phyloP scores from a whole-genome alignment of 2,329 filamentous ascomycete genomes.

The Penicillium palitans region DNA sequence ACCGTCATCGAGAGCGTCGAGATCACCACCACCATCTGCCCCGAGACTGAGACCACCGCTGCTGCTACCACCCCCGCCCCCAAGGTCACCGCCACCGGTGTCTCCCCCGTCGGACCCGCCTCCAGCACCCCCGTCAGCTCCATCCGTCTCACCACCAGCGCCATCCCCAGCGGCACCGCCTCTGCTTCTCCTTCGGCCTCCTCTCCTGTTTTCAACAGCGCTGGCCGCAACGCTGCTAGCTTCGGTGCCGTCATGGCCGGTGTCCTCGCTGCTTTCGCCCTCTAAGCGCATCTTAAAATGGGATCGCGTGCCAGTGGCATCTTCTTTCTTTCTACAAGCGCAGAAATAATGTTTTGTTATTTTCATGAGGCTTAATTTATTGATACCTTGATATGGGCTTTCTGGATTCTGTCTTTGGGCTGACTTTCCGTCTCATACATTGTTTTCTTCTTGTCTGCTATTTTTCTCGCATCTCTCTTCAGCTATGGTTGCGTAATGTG shows the following conservation, averaged over 20 bases:
- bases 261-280: slow-evolving; percentile 37
- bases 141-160: slow-evolving; percentile 7
- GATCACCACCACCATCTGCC: slow-evolving; percentile 30
- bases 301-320: neutral
- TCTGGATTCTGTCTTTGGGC: neutral
- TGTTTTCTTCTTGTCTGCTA: slow-evolving; percentile 1
- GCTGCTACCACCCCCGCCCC: slow-evolving; percentile 8
- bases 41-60: slow-evolving; percentile 19
- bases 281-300: slow-evolving; percentile 27
- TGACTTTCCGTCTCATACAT: slow-evolving; percentile 5
- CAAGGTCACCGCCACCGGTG: slow-evolving; percentile 7
- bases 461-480: slow-evolving; percentile 1
- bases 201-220: slow-evolving; percentile 29
- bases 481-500: slow-evolving; percentile 13
- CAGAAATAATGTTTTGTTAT: slow-evolving; percentile 7
- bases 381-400: slow-evolving; percentile 1
- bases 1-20: slow-evolving; percentile 16
- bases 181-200: slow-evolving; percentile 14
- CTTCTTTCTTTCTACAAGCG: slow-evolving; percentile 8
- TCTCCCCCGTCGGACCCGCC: slow-evolving; percentile 13
- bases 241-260: slow-evolving; percentile 38
- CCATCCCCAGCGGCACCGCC: slow-evolving; percentile 2
- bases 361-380: slow-evolving; percentile 8
- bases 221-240: slow-evolving; percentile 36
- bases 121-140: slow-evolving; percentile 5